Evolutionary conservation across 2,329 filamentous ascomycete genomes (phyloP), one percentile per base, ranked within the genome.

Genomic region (Venturia effusa): DNA sequence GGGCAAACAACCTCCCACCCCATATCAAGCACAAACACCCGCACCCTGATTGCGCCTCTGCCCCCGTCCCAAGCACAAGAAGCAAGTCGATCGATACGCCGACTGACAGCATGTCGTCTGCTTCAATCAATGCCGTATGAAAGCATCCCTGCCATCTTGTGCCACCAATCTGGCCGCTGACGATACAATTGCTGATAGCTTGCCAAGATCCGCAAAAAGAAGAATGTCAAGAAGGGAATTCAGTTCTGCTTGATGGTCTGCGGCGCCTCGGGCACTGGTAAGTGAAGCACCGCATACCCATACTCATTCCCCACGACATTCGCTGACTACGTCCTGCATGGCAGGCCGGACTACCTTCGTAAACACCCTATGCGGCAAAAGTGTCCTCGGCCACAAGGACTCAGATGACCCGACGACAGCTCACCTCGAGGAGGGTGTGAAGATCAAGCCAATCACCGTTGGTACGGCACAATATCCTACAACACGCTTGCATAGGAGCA

Each of bases 181-280:
- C 72, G 45, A 60, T 60, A 66, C 27, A 45, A 61, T 72, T 60
- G 48, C 64, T 61, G 59, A 65, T 63, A 67, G 41, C 78, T 91
- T 87, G 90, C 95, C 80, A 94, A 96, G 89, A 92, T 97, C 77
- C 92, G 94, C 81, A 89, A 91, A 80, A 99, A 99, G 93, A 99
- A 99, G 90, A 97, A 99, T 85, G 93, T 99, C 82, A 97, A 97
- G 89, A 97, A 97, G 86, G 94, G 94, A 76, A 97, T 99, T 76
- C 94, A 99, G 84, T 99, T 99, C 83, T 97, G 92, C 79, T 81
- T 99, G 85, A 99, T 99, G 94, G 94, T 99, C 74, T 97, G 94
- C 77, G 94, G 94, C 82, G 94, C 94, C 76, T 97, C 93, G 72
- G 94, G 94, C 79, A 97, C 94, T 79, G 94, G 92, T 96, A 86